A percentile compares a stretch with the other conserved stretches of the same genome.
These are phyloP conservation scores for Pythium periplocum DNA, from an alignment of 352 stramenopile genomes.

Conservation along the genomic window DNA sequence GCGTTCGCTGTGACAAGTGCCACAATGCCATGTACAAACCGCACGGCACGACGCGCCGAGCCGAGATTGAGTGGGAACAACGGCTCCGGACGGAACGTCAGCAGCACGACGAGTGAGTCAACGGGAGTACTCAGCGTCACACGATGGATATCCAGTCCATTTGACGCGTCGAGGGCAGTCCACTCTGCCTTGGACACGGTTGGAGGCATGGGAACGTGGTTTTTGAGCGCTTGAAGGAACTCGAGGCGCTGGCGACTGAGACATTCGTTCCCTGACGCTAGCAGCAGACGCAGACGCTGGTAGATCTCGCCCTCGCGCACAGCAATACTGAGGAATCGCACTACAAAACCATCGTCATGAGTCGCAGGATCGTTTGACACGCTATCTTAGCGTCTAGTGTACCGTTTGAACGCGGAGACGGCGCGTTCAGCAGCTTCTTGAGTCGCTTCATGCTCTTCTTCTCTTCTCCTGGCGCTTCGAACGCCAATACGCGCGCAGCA, in stretches of 20 bases:
- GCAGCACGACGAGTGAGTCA: constrained; percentile 15
- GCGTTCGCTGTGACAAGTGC: constrained; percentile 77
- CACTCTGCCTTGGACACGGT: not conserved
- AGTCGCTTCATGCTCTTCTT: constrained; percentile 15
- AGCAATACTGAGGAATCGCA: not conserved
- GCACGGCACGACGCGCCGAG: constrained; percentile 57
- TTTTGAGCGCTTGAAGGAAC: not conserved
- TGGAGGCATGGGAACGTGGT: not conserved
- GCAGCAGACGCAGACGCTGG: not conserved
- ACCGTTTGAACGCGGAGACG: constrained; percentile 13
- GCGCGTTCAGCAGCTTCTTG: constrained; percentile 15
- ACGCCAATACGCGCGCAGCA: constrained; percentile 30
- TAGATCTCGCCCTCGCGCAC: not conserved
- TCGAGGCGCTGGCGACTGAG: not conserved
- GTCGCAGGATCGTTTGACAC: not conserved
- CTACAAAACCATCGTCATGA: not conserved
- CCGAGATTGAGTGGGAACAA: constrained; percentile 52
- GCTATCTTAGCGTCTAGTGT: constrained; percentile 1
- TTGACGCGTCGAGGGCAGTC: not conserved
- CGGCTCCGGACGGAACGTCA: constrained; percentile 41
- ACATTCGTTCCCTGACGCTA: not conserved
- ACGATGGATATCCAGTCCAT: constrained; percentile 3
- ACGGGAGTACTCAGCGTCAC: not conserved
- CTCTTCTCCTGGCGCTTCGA: constrained; percentile 37
- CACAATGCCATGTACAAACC: constrained; percentile 61